Conservation (phyloP, 2,329 filamentous ascomycete genomes). For the Diaporthe sp. region DNA sequence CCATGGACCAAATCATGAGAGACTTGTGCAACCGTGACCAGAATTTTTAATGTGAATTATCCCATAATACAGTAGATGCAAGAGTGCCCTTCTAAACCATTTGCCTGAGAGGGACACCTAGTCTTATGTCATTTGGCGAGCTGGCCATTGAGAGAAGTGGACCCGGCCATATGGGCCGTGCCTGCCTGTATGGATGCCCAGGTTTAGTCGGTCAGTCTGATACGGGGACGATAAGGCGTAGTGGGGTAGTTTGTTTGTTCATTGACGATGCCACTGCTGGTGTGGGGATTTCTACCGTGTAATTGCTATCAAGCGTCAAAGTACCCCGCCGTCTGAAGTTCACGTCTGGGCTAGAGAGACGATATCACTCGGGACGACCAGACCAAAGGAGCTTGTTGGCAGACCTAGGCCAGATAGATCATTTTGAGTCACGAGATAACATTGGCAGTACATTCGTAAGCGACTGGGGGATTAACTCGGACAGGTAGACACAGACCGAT, state of each 20-base stretch:
- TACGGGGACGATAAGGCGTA: slow-evolving; percentile 34
- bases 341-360: not conserved
- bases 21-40: not conserved
- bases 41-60: not conserved
- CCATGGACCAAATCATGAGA: too few species aligned
- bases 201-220: slow-evolving; percentile 7
- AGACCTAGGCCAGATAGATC: not conserved
- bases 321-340: slow-evolving; percentile 20
- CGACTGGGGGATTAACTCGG: not conserved
- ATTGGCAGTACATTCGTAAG: not conserved
- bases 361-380: not conserved
- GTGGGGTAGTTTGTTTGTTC: slow-evolving; percentile 17
- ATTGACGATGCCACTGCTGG: slow-evolving; percentile 23
- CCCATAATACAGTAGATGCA: not conserved
- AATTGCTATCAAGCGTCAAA: not conserved
- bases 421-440: not conserved
- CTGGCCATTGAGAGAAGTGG: not conserved
- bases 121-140: not conserved
- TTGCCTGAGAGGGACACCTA: not conserved
- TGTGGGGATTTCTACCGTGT: not conserved
- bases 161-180: not conserved
- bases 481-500: not conserved
- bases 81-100: too few species aligned
- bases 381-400: slow-evolving; percentile 1
- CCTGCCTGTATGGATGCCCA: not conserved